Base-by-base conservation (phyloP, 176 grass and related monocot genomes). In the Canna indica region DNA sequence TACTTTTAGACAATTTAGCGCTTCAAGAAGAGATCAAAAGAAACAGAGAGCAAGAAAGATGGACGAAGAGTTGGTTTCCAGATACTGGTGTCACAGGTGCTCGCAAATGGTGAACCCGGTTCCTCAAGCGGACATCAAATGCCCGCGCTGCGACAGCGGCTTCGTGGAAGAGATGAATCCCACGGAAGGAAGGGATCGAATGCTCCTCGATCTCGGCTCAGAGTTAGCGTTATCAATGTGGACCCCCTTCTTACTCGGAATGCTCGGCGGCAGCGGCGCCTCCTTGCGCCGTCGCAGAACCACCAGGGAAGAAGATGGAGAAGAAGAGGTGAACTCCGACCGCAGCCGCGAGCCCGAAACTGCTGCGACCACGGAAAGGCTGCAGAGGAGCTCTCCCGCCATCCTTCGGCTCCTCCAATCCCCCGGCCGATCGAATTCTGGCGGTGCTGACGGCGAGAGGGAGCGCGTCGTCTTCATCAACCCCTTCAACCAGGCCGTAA, bases 11-110 rank as follows among this genome's bases (percentile, higher is more conserved):
- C n/a, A n/a, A n/a, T n/a, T n/a, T n/a, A n/a, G n/a, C n/a, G 25
- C 12, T 0, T 61, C 26, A 13, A 61, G 59, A 69, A 70, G 42
- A 47, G 26, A 13, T 10, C 16, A 12, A 42, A 38, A 48, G 42
- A 8, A 48, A 12, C 26, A 7, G 67, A 27, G 25, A 28, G 67
- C 6, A 31, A n/a, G n/a, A n/a, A 64, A 72, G 77, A 90, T 83
- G 79, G 85, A 77, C 75, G 77, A 84, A 80, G 62, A n/a, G 28
- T 65, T 80, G 41, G 69, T 45, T 52, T 81, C 59, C 0, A 30
- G 79, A 22, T 99, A 90, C 45, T 99, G 88, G 86, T 99, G 94
- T 78, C 78, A 99, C 72, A 59, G n/a, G 8, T 99, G 89, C 27
- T 57, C 50, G 8, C 76, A 81, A 60, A 86, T 70, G 39, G 79